Evolutionary conservation across 306 rosid species (phyloP), one percentile per base, ranked within the genome.

Genomic region (Gillenia trifoliata): DNA sequence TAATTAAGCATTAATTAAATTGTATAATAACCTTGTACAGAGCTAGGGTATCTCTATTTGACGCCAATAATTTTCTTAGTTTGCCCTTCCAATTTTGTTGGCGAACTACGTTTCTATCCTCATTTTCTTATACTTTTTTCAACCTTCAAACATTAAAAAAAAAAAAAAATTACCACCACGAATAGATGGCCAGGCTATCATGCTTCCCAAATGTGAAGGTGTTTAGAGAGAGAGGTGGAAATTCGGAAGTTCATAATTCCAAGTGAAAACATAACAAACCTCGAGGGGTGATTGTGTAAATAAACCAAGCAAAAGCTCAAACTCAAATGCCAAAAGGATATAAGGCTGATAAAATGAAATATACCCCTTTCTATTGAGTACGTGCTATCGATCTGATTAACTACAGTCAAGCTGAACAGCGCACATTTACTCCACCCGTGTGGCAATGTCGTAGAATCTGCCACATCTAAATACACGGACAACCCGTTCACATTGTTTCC

Each of bases 401-500:
- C 82, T 79, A 93, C 88, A 56, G 89, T 88, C 95, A 92, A 74
- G 70, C 88, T 85, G 85, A 88, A 90, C 4, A 65, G 59, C 0
- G 88, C 85, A 61, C 29, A 66, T 82, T 83, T 88, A 73, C 81
- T 79, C 90, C 93, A 88, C 1, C 82, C 84, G 66, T 52, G 20
- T 8, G 92, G 84, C 78, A 88, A 80, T 16, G 74, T 47, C 11
- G 16, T 1, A 7, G 98, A 83, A 87, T 93, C 93, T 11, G 80
- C 87, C 73, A 74, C 89, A 76, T 86, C 91, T 81, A 92, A 83
- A 81, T 82, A 89, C 80, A 86, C 54, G 15, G 92, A 86, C 82
- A 92, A 82, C 74, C 66, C 73, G 23, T 84, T 80, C 87, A 93
- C 98, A 74, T 93, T 90, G 88, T 93, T 93, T 79, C 98, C 98